Conservation (phyloP, 768 basidiomycete species). For the Psilocybe cubensis region DNA sequence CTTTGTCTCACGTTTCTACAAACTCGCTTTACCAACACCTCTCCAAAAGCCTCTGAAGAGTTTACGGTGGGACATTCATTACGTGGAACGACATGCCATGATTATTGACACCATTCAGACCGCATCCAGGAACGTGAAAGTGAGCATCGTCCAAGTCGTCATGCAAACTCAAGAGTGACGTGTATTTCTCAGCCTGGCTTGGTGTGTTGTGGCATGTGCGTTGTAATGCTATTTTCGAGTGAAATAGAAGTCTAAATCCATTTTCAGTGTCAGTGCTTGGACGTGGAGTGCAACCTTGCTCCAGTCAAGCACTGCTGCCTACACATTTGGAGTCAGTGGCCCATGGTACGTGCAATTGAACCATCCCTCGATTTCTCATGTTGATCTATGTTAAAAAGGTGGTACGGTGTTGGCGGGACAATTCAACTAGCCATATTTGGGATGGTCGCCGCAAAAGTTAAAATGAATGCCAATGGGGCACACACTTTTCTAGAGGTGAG, state of each 20-base stretch:
- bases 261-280: constrained; percentile 51
- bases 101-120: constrained; percentile 28
- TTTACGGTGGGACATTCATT: constrained; percentile 39
- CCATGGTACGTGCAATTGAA: constrained; percentile 39
- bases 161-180: neutral
- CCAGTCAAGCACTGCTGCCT: constrained; percentile 56
- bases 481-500: constrained; percentile 58
- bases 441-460: constrained; percentile 58
- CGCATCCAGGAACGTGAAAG: constrained; percentile 50
- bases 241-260: neutral
- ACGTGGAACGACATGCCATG: neutral
- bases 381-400: constrained; percentile 28
- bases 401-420: constrained; percentile 56
- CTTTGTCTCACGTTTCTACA: constrained; percentile 47
- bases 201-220: constrained; percentile 52
- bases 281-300: constrained; percentile 61
- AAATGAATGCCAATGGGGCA: constrained; percentile 61
- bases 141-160: constrained; percentile 4
- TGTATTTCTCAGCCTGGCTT: constrained; percentile 41
- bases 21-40: constrained; percentile 48
- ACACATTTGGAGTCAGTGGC: constrained; percentile 54
- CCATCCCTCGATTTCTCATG: neutral
- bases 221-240: neutral
- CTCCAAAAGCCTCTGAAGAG: constrained; percentile 50
- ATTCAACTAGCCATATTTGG: constrained; percentile 58